Conservation (phyloP, 192 early-diverging fungal genomes). For the Gonapodya prolifera region DNA sequence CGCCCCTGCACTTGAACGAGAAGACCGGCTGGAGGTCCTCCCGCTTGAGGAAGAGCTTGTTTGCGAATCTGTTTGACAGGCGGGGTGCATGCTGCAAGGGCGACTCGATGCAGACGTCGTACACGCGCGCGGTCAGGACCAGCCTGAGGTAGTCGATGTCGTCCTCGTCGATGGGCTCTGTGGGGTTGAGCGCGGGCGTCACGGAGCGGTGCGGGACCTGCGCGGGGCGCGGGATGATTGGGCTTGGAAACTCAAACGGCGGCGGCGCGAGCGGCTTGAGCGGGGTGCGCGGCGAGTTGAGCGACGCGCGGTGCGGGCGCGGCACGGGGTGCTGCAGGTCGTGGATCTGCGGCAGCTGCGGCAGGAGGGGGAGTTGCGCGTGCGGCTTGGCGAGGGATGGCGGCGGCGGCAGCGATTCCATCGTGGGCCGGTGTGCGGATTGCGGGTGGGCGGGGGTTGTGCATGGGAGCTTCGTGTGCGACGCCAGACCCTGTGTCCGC, state of each 20-base stretch:
- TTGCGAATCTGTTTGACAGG: conserved; percentile 18
- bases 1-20: conserved; percentile 37
- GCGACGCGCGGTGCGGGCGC: background rate
- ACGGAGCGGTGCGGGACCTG: background rate
- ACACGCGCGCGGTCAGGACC: conserved; percentile 36
- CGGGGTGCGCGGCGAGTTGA: background rate
- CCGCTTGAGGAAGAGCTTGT: conserved; percentile 30
- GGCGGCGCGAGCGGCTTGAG: background rate
- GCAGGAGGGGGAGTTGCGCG: background rate
- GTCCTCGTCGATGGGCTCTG: background rate
- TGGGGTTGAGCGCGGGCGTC: background rate
- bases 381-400: too few relatives aligned
- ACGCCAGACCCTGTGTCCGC: too few relatives aligned
- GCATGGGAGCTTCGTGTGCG: too few relatives aligned
- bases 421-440: too few relatives aligned
- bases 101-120: conserved; percentile 25
- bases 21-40: conserved; percentile 41
- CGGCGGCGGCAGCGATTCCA: too few relatives aligned
- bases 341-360: background rate
- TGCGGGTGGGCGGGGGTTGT: too few relatives aligned
- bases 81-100: conserved; percentile 19
- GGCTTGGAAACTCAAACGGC: background rate
- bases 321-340: background rate
- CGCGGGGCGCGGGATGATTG: background rate
- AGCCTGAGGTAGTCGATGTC: conserved; percentile 28